Evolutionary conservation across 2,329 filamentous ascomycete genomes (phyloP), one percentile per base, ranked within the genome.

Genomic region (Paraphoma chrysanthemicola): DNA sequence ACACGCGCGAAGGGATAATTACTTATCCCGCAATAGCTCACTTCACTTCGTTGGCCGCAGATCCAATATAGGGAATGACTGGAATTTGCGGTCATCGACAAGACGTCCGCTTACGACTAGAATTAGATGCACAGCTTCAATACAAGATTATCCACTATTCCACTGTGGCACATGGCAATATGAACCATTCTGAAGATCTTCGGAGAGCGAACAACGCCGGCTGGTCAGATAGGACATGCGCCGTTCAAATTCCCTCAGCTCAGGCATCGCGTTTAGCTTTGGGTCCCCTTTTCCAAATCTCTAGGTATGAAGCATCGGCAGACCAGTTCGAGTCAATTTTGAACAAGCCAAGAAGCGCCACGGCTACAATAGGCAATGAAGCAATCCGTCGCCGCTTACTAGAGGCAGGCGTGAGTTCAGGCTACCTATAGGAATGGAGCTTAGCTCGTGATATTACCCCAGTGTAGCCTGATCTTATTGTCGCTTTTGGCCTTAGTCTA

Each of bases 331-430:
- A 56, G 44, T 41, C 53, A 2, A 33, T 56, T 43, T 36, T 56
- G 33, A 10, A 47, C 14, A 48, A 52, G 36, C 42, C 43, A 2
- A 7, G 42, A 23, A 36, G 29, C 33, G 31, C 45, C 45, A 7
- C 30, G 6, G 31, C 41, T 3, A 14, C 46, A 6, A 56, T 56
- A 29, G 29, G 38, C 10, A 23, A 48, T 48, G 42, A 51, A 41
- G 53, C 46, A 29, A 52, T 42, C 2, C 53, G 53, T 18, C 53
- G 48, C 29, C 48, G 53, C 38, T 52, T 56, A 52, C 29, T 56
- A 3, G 53, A 51, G 53, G 33, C 23, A 23, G 23, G 23, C 23
- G 3, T 23, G 23, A 23, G 3, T 23, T 23, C 3, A 23, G 23
- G 5, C 23, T 23, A 23, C 23, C 23, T 23, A 23, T 23, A 23